Percentiles rank a stretch among this genome's conserved stretches.
Conservation (phyloP, 805 yeast species). For the Lachancea quebecensis region DNA sequence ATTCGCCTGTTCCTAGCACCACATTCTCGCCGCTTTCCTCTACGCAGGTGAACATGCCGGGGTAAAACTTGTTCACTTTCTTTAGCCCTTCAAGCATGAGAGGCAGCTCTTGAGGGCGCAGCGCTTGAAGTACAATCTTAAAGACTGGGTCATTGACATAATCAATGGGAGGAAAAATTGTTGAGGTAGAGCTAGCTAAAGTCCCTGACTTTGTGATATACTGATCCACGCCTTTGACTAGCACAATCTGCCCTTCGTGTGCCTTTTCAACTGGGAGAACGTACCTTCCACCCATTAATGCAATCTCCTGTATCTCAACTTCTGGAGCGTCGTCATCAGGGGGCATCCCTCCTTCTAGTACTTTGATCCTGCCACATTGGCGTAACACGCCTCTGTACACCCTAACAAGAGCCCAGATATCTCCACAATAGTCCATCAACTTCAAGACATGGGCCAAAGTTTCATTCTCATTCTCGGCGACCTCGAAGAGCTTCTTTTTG, state of each 20-base stretch:
- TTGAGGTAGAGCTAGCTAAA: slow-evolving; percentile 29
- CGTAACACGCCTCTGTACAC: slow-evolving; percentile 54
- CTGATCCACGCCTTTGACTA: slow-evolving; percentile 57
- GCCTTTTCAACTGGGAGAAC: slow-evolving; percentile 46
- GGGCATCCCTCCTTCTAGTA: slow-evolving; percentile 30
- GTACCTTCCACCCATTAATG: slow-evolving; percentile 66
- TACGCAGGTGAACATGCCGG: slow-evolving; percentile 59
- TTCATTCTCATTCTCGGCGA: not conserved
- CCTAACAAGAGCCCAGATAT: slow-evolving; percentile 50
- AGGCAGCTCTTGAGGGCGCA: slow-evolving; percentile 71
- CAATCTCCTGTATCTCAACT: slow-evolving; percentile 38
- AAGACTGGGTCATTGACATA: slow-evolving; percentile 52
- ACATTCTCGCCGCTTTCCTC: slow-evolving; percentile 89
- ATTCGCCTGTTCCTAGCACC: slow-evolving; percentile 76
- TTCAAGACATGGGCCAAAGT: slow-evolving; percentile 49
- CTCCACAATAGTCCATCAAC: slow-evolving; percentile 49
- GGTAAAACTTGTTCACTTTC: slow-evolving; percentile 53
- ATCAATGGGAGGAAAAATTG: slow-evolving; percentile 33
- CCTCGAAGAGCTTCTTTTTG: slow-evolving; percentile 11
- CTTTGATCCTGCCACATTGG: slow-evolving; percentile 40
- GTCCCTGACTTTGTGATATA: slow-evolving; percentile 57
- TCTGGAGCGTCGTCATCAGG: slow-evolving; percentile 45
- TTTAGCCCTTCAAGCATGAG: slow-evolving; percentile 63
- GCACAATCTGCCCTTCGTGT: slow-evolving; percentile 59
- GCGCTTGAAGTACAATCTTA: slow-evolving; percentile 79